Evolutionary conservation across 768 basidiomycete species (phyloP).

Genomic region (Rhodotorula babjevae): DNA sequence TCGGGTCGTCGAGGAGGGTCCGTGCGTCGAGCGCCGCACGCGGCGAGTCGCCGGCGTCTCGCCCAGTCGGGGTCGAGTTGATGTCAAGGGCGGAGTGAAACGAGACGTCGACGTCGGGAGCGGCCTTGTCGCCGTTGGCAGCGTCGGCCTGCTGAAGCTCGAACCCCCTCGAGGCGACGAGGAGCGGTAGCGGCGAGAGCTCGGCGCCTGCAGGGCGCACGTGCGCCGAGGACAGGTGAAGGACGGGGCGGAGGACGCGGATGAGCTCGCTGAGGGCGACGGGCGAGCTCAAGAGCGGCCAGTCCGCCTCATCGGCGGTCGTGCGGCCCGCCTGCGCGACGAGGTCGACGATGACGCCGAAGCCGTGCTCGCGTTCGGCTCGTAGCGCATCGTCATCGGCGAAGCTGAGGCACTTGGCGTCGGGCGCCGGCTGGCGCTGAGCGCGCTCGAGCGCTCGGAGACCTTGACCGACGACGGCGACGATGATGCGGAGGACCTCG

Average conservation of each 20-base stretch:
- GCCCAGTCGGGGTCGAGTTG: neutral
- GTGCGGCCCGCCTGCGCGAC: neutral
- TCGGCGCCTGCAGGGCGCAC: neutral
- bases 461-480: neutral
- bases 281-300: neutral
- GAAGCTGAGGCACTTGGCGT: too few relatives aligned
- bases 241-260: neutral
- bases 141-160: neutral
- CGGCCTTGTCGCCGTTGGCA: too few relatives aligned
- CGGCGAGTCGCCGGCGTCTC: neutral
- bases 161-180: neutral
- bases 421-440: too few relatives aligned
- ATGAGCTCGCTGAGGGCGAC: neutral
- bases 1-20: neutral
- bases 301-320: neutral
- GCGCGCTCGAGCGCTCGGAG: neutral
- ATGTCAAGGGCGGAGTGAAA: too few relatives aligned
- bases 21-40: neutral
- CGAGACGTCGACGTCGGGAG: too few relatives aligned
- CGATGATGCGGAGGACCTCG: neutral
- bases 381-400: too few relatives aligned
- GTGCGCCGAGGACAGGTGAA: neutral
- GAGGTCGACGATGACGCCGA: neutral
- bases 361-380: neutral
- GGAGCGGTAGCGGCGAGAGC: neutral